Base-by-base conservation (phyloP, 352 stramenopile species). In the Globisporangium nodosum region DNA sequence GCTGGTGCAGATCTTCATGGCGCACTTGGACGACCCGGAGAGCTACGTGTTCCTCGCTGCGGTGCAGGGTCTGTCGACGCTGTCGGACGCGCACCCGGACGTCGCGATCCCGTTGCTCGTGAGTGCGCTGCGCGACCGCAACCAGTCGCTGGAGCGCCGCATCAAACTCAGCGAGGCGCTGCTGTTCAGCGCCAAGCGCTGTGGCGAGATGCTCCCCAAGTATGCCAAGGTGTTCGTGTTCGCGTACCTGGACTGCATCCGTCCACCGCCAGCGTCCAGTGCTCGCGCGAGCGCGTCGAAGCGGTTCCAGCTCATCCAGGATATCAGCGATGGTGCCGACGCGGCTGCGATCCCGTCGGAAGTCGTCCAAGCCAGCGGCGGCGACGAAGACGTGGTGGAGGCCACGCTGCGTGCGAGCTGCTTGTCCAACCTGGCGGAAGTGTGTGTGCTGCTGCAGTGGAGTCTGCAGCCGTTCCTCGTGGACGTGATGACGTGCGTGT, bases 21-120 rank as follows among this genome's bases (percentile, higher is more conserved):
- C 65, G 24, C 73, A 92, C 20, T 58, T 94, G 21, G 61, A 73
- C 35, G 85, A 94, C 63, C 54, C 54, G 0, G 85, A 94, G 63
- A 94, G 85, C 58, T 94, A 94, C 60, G 85, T 94, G 2, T 94
- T 79, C 49, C 73, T 94, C n/a, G 85, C 85, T 0, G 79, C 85
- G 20, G 72, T 94, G 3, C 85, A 94, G 56, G 82, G 82, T 12
- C 55, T 94, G 15, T 66, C 85, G 15, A 66, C 77, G 21, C 63
- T 94, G 8, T 63, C 78, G 0, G 81, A 94, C 46, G 68, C 70
- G 0, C 76, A 92, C 43, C 64, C 83, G 1, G 64, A 84, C 52
- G 69, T 85, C 4, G 76, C 85, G 3, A 87, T 94, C 45, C 81
- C 83, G 24, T 40, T 79, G n/a, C 69, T 93, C 13, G 77, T 92